Base-by-base conservation (phyloP, 352 stramenopile species). In the Pythium aphanidermatum region DNA sequence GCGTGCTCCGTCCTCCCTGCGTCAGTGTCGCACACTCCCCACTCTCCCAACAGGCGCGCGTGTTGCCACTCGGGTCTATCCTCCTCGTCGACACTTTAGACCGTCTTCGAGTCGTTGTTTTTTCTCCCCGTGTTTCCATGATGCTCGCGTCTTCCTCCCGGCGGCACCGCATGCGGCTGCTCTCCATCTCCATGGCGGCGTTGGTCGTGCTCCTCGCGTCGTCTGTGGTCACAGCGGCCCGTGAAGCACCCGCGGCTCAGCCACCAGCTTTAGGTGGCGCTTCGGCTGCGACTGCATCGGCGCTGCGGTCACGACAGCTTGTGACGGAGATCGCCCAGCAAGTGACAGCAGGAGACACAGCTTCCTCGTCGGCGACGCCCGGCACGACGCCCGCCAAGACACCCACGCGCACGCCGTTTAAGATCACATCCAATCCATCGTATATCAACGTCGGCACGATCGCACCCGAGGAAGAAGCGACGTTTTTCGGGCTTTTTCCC, bases 401-500 rank as follows among this genome's bases (percentile, higher is more conserved):
- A 17, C 30, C 31, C 26, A 39, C 37, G 19, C 41, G 34, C 23
- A 33, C 44, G 33, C 46, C 33, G 33, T 46, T 53, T 23, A 53
- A 36, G 40, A 17, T 59, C 13, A 38, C 41, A 7, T 32, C 28
- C 21, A 34, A 51, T 28, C 50, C 50, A 26, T 37, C 38, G 24
- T 55, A 52, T 43, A 17, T 20, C 13, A 53, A 53, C 51, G 43
- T 53, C 6, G 51, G 51, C 29, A 59, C 51, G 16, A 30, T 59
- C 42, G 51, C 54, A 29, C 46, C 54, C 3, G 27, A 46, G 5
- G 17, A 25, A 1, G 55, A 58, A 33, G 32, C 54, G 42, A 63
- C 55, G 36, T 63, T 63, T 27, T 51, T 63, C 36, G 55, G 55
- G 13, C 24, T 63, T 8, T 63, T 63, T 21, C 44, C 44, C n/a